phyloP scores from a whole-genome alignment of 352 stramenopile genomes.

The Pythium volutum region DNA sequence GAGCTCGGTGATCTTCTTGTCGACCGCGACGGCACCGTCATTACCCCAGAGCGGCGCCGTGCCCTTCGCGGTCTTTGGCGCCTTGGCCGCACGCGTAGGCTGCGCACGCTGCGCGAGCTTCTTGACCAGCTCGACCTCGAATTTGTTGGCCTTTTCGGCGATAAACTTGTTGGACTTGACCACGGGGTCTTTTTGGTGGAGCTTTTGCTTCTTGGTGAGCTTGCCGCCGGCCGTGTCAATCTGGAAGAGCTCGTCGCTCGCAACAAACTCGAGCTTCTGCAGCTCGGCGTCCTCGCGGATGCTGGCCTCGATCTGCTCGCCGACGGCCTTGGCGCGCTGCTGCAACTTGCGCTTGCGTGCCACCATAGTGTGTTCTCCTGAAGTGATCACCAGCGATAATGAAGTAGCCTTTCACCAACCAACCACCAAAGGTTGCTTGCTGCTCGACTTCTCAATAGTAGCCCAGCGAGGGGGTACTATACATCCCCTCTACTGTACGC shows the following conservation, averaged over 20 bases:
- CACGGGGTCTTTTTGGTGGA: constrained; percentile 63
- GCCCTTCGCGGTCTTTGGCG: constrained; percentile 9
- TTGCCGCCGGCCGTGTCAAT: constrained; percentile 68
- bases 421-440: constrained; percentile 3
- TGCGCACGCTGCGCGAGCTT: constrained; percentile 41
- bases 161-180: constrained; percentile 76
- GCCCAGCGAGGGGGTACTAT: constrained; percentile 10
- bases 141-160: constrained; percentile 54
- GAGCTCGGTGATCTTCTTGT: constrained; percentile 35
- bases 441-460: constrained; percentile 19
- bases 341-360: constrained; percentile 52
- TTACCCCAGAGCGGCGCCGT: constrained; percentile 39
- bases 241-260: constrained; percentile 74
- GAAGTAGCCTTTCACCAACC: constrained; percentile 20
- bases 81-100: constrained; percentile 8
- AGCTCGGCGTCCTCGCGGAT: constrained; percentile 77
- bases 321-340: constrained; percentile 65
- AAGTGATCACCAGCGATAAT: constrained; percentile 17
- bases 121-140: constrained; percentile 50
- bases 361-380: too few species aligned
- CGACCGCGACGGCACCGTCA: constrained; percentile 37
- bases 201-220: constrained; percentile 63
- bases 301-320: constrained; percentile 67
- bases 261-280: constrained; percentile 73
- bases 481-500: not conserved